Evolutionary conservation across 2,329 filamentous ascomycete genomes (phyloP), one percentile per base, ranked within the genome.

Genomic region (Thielaviopsis euricoi): DNA sequence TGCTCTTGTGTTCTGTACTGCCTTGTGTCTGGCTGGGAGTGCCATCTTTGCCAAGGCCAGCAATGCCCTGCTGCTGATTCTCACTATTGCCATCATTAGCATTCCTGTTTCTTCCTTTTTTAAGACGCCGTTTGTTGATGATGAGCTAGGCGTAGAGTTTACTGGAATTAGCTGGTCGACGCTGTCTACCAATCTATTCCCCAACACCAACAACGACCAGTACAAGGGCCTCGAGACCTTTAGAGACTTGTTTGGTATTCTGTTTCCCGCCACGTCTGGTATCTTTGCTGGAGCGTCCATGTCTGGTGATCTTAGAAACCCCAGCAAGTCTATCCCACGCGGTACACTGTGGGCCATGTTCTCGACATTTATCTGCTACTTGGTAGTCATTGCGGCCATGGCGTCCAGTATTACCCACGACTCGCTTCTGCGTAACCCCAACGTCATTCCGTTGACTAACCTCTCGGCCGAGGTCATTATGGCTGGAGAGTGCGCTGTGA

Each of bases 251-350:
- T 95, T 95, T 70, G 89, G 88, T 2, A 89, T 95, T 61, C 71
- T 95, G 1, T 95, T 93, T 64, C 87, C 88, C 43, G 75, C 76
- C 22, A 79, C 76, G 1, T 78, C 72, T 2, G 76, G 78, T 23
- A 82, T 80, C 61, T 79, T 80, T 67, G 77, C 81, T 60, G 89
- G 89, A 19, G 89, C 89, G 6, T 91, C 87, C 64, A 94, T 95
- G 89, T 94, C 88, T 7, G 89, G 89, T 19, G 88, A 95, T 66
- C 70, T 95, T 54, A 85, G 80, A 61, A 84, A 89, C 62, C 89
- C 89, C 0, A 91, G 87, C 74, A 87, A 83, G 67, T 81, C 87
- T 1, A 95, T 95, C 56, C 89, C 89, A 0, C 84, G 81, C 61
- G 89, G 89, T n/a, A 94, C 89, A 0, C 71, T 94, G 1, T 86